A percentile compares a stretch with the other conserved stretches of the same genome.
Conservation (phyloP, 306 rosid genomes). For the Glycyrrhiza uralensis region DNA sequence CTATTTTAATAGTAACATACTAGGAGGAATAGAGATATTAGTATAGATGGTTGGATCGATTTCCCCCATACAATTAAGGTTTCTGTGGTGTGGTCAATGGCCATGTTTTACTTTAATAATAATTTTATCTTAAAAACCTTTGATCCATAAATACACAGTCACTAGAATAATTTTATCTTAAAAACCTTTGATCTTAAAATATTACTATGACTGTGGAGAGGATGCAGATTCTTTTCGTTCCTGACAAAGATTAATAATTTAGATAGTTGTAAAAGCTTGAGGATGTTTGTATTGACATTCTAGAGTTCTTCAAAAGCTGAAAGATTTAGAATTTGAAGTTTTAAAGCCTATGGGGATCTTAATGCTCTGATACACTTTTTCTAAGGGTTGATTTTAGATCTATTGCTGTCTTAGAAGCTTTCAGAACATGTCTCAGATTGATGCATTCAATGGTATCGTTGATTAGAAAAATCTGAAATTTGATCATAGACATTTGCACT, state of each 20-base stretch:
- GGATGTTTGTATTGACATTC: conserved; percentile 21
- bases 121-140: not conserved
- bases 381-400: not conserved
- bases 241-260: conserved; percentile 7
- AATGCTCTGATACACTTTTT: not conserved
- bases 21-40: not conserved
- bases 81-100: not conserved
- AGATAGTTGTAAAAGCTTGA: not conserved
- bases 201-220: not conserved
- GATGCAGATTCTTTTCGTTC: not conserved
- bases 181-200: not conserved
- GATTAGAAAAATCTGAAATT: not conserved
- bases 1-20: not conserved
- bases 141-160: not conserved
- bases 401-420: not conserved
- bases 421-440: not conserved
- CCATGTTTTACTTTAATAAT: not conserved
- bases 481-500: not conserved
- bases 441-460: not conserved
- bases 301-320: conserved; percentile 18
- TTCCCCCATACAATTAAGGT: conserved; percentile 8
- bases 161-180: not conserved
- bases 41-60: not conserved
- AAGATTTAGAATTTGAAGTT: not conserved
- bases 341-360: not conserved